Evolutionary conservation across 257 asterid genomes (phyloP).

Genomic region (Forsythia suspensa): DNA sequence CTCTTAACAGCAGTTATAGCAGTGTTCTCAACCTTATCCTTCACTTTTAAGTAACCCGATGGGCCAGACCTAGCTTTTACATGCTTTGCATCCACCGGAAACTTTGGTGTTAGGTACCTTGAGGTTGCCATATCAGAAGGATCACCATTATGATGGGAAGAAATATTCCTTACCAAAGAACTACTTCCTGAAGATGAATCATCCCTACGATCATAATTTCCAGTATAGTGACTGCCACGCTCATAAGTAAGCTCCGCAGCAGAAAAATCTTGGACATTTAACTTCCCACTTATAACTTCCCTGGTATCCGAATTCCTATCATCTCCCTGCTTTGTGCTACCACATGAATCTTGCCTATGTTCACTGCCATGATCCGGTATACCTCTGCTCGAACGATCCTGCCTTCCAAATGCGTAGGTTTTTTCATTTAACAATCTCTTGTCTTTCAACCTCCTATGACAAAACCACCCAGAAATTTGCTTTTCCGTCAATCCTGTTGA

Average conservation of each 20-base stretch:
- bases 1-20: slow-evolving; percentile 86
- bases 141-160: slow-evolving; percentile 40
- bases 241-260: slow-evolving; percentile 56
- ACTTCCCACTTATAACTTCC: slow-evolving; percentile 79
- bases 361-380: slow-evolving; percentile 87
- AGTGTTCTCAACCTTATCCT: slow-evolving; percentile 69
- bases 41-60: slow-evolving; percentile 92
- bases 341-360: slow-evolving; percentile 90
- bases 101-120: slow-evolving; percentile 45
- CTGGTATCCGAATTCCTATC: slow-evolving; percentile 50
- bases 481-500: slow-evolving; percentile 85
- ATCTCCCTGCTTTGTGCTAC: slow-evolving; percentile 84
- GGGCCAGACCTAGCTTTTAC: slow-evolving; percentile 72
- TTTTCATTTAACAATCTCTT: slow-evolving; percentile 59
- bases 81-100: slow-evolving; percentile 39
- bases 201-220: slow-evolving; percentile 38
- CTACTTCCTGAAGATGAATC: slow-evolving; percentile 79
- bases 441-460: slow-evolving; percentile 92
- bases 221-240: slow-evolving; percentile 43
- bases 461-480: slow-evolving; percentile 98
- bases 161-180: slow-evolving; percentile 52
- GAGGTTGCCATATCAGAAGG: slow-evolving; percentile 44
- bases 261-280: slow-evolving; percentile 47
- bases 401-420: slow-evolving; percentile 42
- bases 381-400: slow-evolving; percentile 76